These are phyloP conservation scores for Pleurotus pulmonarius DNA, from an alignment of 768 basidiomycete species.

Conservation along the genomic window DNA sequence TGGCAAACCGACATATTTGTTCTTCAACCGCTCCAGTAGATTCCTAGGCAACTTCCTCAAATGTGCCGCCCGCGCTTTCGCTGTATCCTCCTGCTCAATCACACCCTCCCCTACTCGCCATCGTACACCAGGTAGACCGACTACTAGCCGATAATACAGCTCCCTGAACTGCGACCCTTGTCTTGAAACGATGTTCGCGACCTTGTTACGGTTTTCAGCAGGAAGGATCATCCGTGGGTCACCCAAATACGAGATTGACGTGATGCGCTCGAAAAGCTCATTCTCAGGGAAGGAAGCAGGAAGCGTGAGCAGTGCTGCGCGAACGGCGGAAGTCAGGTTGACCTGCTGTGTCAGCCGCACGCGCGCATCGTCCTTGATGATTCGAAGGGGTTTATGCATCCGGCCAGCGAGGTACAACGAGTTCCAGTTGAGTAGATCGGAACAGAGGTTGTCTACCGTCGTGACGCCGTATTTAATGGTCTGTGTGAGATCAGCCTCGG, in stretches of 20 bases:
- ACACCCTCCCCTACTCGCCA: constrained; percentile 50
- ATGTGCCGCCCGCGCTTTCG: constrained; percentile 68
- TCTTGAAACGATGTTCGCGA: constrained; percentile 86
- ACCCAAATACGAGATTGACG: constrained; percentile 81
- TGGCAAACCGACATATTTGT: constrained; percentile 33
- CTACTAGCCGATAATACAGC: constrained; percentile 77
- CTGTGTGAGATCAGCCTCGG: constrained; percentile 31
- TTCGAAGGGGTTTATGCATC: constrained; percentile 95
- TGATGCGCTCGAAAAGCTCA: constrained; percentile 81
- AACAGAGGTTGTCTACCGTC: constrained; percentile 83
- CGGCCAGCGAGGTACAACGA: constrained; percentile 92
- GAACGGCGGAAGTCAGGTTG: constrained; percentile 87
- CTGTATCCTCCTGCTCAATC: constrained; percentile 73
- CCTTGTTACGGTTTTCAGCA: constrained; percentile 91
- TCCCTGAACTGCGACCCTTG: constrained; percentile 84
- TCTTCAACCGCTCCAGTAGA: constrained; percentile 54
- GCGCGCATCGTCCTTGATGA: constrained; percentile 89
- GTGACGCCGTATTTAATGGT: constrained; percentile 97
- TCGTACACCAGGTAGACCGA: constrained; percentile 76
- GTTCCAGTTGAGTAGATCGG: constrained; percentile 90
- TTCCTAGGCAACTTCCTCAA: constrained; percentile 74
- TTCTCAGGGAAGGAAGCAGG: constrained; percentile 79
- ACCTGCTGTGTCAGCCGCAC: constrained; percentile 91
- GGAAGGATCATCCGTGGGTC: constrained; percentile 94
- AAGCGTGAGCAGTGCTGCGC: constrained; percentile 84